Base-by-base conservation (phyloP, 2,329 filamentous ascomycete genomes). In the Fusarium multiceps region DNA sequence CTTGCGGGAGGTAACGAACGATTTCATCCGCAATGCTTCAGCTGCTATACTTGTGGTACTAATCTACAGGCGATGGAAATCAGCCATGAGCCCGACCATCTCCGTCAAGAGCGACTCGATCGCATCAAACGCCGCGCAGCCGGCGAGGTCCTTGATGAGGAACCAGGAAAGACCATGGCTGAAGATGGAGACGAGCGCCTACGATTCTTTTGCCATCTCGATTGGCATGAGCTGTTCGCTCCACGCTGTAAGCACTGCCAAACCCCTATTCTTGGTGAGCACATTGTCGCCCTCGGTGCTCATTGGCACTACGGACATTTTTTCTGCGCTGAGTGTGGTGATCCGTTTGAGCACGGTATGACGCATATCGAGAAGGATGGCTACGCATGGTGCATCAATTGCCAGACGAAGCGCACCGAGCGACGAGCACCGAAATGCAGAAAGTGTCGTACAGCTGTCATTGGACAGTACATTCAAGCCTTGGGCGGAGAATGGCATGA, bases 291-390 rank as follows among this genome's bases (percentile, higher is more conserved):
- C 2, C 93, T 97, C 59, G 96, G 96, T 2, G 89, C 91, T n/a
- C 94, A 97, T 81, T 99, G 93, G 93, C 96, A 99, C 79, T 92
- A 93, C 55, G 96, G 96, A 0, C 96, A 99, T 82, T 99, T 99
- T 83, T 99, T 99, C 87, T 99, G 96, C 78, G 96, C 96, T 43
- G 94, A 99, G 84, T 99, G 96, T 78, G 96, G 96, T 72, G 95
- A 99, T 82, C 95, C 96, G 1, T 99, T 99, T 78, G 93, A 86
- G 71, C 84, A 85, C 49, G 88, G 87, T 63, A 87, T 86, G 81
- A 90, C 88, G 47, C 89, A 91, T 75, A 90, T 99, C 58, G 96
- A 99, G 79, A 97, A 97, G 81, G 95, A 98, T 72, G 95, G 95
- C 12, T 98, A 97, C 80, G 96, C 96, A 7, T 99, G 96, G 94